Evolutionary conservation across 2,329 filamentous ascomycete species (phyloP).

Genomic region (Macrophomina tecta): DNA sequence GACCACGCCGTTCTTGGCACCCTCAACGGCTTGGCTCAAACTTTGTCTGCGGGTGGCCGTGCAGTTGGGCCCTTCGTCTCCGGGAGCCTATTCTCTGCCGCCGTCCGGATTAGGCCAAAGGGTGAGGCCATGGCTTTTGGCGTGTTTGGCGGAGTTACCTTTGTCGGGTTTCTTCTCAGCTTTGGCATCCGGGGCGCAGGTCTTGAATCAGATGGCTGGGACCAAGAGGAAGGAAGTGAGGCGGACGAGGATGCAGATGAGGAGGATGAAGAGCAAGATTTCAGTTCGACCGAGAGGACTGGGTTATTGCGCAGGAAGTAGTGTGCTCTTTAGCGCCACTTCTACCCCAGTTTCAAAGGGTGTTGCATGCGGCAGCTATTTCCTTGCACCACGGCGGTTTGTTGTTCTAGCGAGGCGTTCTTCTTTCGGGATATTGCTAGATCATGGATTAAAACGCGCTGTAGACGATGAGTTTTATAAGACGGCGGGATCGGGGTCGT

Average conservation of each 20-base stretch:
- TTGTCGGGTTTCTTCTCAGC: constrained; percentile 79
- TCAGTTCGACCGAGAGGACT: constrained; percentile 9
- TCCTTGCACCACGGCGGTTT: background rate
- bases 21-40: constrained; percentile 92
- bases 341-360: background rate
- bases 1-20: constrained; percentile 85
- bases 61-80: constrained; percentile 88
- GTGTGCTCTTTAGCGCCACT: background rate
- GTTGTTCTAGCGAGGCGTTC: constrained; percentile 16
- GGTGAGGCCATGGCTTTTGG: constrained; percentile 88
- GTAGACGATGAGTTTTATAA: constrained; percentile 8
- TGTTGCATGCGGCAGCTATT: background rate
- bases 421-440: constrained; percentile 6
- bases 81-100: constrained; percentile 82
- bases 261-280: constrained; percentile 38
- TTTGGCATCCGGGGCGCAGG: constrained; percentile 73
- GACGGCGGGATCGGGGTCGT: background rate
- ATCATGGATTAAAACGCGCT: background rate
- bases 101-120: constrained; percentile 74
- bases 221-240: constrained; percentile 48
- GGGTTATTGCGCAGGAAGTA: constrained; percentile 8
- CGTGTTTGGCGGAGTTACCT: constrained; percentile 81
- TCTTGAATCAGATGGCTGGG: constrained; percentile 65
- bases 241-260: constrained; percentile 52
- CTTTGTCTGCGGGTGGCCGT: constrained; percentile 86